Conservation (phyloP, 2,329 filamentous ascomycete species). For the Pseudogymnoascus sp. region DNA sequence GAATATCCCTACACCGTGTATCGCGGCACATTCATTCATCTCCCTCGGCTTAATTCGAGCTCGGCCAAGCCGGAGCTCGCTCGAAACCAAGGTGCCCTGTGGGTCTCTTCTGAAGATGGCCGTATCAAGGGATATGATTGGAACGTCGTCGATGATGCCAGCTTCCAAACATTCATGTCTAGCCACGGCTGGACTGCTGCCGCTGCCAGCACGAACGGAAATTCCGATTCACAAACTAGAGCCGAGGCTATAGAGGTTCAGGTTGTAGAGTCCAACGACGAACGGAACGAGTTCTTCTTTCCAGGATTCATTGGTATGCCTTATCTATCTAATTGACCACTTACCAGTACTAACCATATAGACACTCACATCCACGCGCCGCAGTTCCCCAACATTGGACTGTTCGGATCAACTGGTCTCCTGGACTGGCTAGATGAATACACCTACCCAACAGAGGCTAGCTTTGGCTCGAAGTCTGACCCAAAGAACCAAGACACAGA, state of each 20-base stretch:
- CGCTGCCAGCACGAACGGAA: not conserved
- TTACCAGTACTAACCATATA: not conserved
- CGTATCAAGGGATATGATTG: constrained; percentile 1
- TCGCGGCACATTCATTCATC: constrained; percentile 5
- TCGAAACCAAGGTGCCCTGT: constrained; percentile 6
- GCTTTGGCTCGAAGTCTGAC: constrained; percentile 34
- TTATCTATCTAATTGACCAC: too few relatives aligned
- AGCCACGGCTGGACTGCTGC: not conserved
- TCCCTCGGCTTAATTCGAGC: not conserved
- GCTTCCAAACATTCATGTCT: not conserved
- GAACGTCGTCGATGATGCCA: not conserved
- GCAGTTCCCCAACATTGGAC: constrained; percentile 40
- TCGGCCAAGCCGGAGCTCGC: not conserved
- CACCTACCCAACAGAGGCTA: constrained; percentile 58
- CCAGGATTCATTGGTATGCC: constrained; percentile 68
- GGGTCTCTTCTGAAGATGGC: not conserved
- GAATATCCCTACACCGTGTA: not conserved
- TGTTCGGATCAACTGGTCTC: constrained; percentile 24
- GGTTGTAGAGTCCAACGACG: not conserved
- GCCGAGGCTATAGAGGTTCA: not conserved
- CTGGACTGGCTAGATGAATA: constrained; percentile 57
- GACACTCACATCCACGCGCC: constrained; percentile 65
- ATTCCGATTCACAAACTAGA: not conserved
- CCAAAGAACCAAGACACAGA: not conserved
- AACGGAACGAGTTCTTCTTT: constrained; percentile 61